phyloP scores from a whole-genome alignment of 2,329 filamentous ascomycete genomes.

The Zymoseptoria pseudotritici region DNA sequence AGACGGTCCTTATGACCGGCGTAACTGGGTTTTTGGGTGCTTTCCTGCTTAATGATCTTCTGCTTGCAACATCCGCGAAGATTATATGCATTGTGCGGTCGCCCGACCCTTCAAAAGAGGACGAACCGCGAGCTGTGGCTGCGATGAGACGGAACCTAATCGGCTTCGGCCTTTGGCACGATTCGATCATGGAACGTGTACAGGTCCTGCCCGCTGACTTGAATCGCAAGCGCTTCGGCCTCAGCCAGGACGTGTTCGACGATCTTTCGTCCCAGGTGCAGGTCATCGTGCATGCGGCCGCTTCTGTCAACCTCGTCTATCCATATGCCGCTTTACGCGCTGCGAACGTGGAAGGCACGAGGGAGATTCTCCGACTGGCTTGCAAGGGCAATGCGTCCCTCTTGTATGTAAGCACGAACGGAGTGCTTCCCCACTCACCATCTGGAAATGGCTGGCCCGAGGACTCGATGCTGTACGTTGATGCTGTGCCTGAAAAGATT shows the following conservation, averaged over 20 bases:
- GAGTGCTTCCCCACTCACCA: constrained; percentile 63
- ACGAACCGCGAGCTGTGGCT: constrained; percentile 60
- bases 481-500: constrained; percentile 61
- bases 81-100: constrained; percentile 70
- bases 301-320: constrained; percentile 73
- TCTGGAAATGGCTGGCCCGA: constrained; percentile 61
- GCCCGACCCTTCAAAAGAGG: constrained; percentile 57
- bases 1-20: constrained; percentile 65
- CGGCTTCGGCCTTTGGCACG: constrained; percentile 70
- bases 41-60: constrained; percentile 61
- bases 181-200: constrained; percentile 69
- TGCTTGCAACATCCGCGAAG: constrained; percentile 60
- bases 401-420: constrained; percentile 74
- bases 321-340: constrained; percentile 68
- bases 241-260: constrained; percentile 58
- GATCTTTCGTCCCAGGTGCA: constrained; percentile 58
- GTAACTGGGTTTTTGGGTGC: constrained; percentile 70
- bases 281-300: constrained; percentile 70
- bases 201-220: constrained; percentile 69
- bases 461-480: constrained; percentile 57
- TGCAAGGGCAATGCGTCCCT: constrained; percentile 61
- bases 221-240: constrained; percentile 59
- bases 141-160: constrained; percentile 68
- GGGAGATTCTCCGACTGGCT: constrained; percentile 66
- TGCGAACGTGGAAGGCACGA: constrained; percentile 72